Evolutionary conservation across 1,284 basidiomycete species (phyloP), one percentile per base, ranked within the genome.

Genomic region (Microbotryum scabiosae): DNA sequence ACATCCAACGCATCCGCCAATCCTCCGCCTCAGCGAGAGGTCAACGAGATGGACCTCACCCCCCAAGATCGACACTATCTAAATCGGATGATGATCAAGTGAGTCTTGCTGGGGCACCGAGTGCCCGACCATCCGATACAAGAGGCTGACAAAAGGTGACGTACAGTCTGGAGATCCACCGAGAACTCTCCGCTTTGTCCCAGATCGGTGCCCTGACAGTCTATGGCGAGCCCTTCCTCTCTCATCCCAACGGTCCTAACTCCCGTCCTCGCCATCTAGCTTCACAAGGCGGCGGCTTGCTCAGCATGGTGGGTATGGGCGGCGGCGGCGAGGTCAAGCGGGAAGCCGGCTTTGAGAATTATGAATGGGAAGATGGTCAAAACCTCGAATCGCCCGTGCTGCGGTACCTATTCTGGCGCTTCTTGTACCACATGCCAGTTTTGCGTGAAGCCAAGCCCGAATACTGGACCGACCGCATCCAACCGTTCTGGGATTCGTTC

Each of bases 401-500:
- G 41, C 50, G 54, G 44, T 68, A 68, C 49, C 20, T 68, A 20
- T 68, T 53, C 30, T 62, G 57, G 60, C 45, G 65, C 18, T 67
- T 67, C 61, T 57, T 67, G 32, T 54, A 58, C 36, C 62, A 66
- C 43, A 21, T 60, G 25, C 66, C 66, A 0, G 64, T 52, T 0
- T 48, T 68, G 1, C 28, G 60, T 8, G 26, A 32, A 10, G 66
- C 66, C 18, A 63, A 66, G 47, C 28, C 36, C 20, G 54, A 32
- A 28, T 68, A 68, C 51, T 68, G 66, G 66, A 60, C 57, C 1
- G 57, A 60, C 16, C 56, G 60, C 21, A 62, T 63, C 25, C 66
- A 68, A 47, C 59, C 56, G 2, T 68, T 68, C 56, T 54, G 60
- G 41, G 66, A 68, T 26, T 60, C 62, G 28, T 68, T 68, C 49